Conservation (phyloP, 2,329 filamentous ascomycete genomes). For the Exophiala sideris region DNA sequence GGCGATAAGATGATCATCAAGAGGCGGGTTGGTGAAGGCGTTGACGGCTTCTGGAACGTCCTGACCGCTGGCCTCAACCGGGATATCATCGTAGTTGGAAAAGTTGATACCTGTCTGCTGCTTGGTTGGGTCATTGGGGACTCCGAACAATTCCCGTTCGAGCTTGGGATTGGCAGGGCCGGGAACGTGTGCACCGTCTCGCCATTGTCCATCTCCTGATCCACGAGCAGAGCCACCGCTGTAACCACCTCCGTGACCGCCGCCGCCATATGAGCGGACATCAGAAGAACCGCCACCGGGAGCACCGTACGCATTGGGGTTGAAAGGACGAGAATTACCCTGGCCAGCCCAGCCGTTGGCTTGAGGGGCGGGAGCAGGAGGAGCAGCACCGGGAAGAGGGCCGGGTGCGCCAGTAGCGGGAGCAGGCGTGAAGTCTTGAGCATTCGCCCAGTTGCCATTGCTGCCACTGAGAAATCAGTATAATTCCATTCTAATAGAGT, state of each 20-base stretch:
- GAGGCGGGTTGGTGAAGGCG: conserved; percentile 86
- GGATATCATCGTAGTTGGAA: conserved; percentile 99
- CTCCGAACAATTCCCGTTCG: conserved; percentile 93
- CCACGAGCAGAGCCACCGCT: conserved; percentile 63
- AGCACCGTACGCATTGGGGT: conserved; percentile 61
- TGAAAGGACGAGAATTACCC: conserved; percentile 48
- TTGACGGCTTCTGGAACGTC: conserved; percentile 90
- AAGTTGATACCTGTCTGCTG: conserved; percentile 99
- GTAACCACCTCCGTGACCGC: conserved; percentile 47
- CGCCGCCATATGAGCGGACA: conserved; percentile 30
- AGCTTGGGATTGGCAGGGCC: conserved; percentile 83
- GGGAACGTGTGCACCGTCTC: conserved; percentile 91
- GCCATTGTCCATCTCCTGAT: conserved; percentile 94
- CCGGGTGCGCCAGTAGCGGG: conserved; percentile 37
- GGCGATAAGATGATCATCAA: conserved; percentile 86
- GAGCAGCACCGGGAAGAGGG: conserved; percentile 24
- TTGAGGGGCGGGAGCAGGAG: conserved; percentile 15
- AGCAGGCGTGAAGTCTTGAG: conserved; percentile 54
- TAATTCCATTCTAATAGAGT: background rate
- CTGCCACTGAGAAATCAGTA: conserved; percentile 7
- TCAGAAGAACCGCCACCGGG: conserved; percentile 52
- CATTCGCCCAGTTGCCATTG: conserved; percentile 51
- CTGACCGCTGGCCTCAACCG: conserved; percentile 91
- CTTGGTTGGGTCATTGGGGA: conserved; percentile 86
- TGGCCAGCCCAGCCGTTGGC: conserved; percentile 30